Evolutionary conservation across 352 stramenopile species (phyloP).

Genomic region (Plasmopara halstedii): DNA sequence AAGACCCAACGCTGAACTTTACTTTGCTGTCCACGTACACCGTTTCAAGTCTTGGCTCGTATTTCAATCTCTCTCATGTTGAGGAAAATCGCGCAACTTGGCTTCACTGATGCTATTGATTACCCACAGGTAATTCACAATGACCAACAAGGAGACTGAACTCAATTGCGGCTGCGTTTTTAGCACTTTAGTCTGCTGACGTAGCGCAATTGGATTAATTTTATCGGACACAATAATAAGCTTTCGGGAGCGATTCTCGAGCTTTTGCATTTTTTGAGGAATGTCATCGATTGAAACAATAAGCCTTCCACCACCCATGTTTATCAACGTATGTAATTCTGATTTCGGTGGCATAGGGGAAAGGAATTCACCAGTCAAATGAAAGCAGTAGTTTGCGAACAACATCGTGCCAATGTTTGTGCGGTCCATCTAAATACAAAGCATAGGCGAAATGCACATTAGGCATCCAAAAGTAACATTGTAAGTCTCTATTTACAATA

Average conservation of each 20-base stretch:
- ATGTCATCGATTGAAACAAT: constrained; percentile 51
- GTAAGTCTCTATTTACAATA: background rate
- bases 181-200: constrained; percentile 33
- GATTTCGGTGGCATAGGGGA: constrained; percentile 58
- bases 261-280: constrained; percentile 39
- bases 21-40: background rate
- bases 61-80: constrained; percentile 21
- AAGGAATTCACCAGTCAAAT: constrained; percentile 70
- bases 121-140: constrained; percentile 83
- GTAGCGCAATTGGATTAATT: constrained; percentile 51
- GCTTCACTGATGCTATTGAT: constrained; percentile 83
- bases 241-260: constrained; percentile 33
- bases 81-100: constrained; percentile 41
- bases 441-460: background rate
- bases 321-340: constrained; percentile 63
- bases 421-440: constrained; percentile 2
- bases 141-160: constrained; percentile 24
- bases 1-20: constrained; percentile 9
- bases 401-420: constrained; percentile 51
- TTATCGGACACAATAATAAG: constrained; percentile 74
- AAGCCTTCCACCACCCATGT: constrained; percentile 52
- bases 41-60: constrained; percentile 4
- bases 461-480: background rate
- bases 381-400: constrained; percentile 62
- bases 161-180: constrained; percentile 35